phyloP scores from a whole-genome alignment of 768 basidiomycete species.

The Podaxis rugospora region DNA sequence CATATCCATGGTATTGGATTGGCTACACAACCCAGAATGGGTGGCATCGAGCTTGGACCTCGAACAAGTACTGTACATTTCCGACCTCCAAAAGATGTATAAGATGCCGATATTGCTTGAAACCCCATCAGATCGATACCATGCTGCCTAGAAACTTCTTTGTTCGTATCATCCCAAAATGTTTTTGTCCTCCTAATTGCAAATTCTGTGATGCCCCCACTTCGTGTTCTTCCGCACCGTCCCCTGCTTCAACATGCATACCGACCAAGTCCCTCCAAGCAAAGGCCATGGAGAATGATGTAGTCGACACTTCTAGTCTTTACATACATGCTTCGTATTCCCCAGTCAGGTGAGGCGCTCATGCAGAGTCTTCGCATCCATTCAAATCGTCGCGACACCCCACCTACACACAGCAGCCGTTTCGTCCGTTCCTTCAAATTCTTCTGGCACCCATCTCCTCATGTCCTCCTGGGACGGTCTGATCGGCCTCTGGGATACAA shows the following conservation, averaged over 20 bases:
- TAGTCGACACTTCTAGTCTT: too few species aligned
- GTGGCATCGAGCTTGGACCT: neutral
- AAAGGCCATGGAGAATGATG: too few species aligned
- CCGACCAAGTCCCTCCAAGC: too few species aligned
- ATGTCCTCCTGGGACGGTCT: conserved; percentile 87
- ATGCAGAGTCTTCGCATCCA: too few species aligned
- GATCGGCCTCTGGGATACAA: conserved; percentile 76
- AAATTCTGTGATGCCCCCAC: too few species aligned
- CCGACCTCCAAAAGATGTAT: conserved; percentile 1
- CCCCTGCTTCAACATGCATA: too few species aligned
- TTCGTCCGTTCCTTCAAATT: conserved; percentile 59
- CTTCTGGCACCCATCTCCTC: conserved; percentile 58
- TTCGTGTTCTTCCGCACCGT: too few species aligned
- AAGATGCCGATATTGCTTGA: neutral
- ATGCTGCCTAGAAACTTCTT: neutral
- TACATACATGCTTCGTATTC: too few species aligned
- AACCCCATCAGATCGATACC: neutral
- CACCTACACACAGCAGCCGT: conserved; percentile 82
- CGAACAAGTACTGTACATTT: neutral
- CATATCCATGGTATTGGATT: conserved; percentile 69
- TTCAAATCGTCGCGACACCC: conserved; percentile 57
- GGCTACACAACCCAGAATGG: neutral
- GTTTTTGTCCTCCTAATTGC: too few species aligned
- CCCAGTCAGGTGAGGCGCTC: too few species aligned
- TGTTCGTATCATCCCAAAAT: too few species aligned